Evolutionary conservation across 2,329 filamentous ascomycete species (phyloP), one percentile per base, ranked within the genome.

Genomic region (Epichloe scottii): DNA sequence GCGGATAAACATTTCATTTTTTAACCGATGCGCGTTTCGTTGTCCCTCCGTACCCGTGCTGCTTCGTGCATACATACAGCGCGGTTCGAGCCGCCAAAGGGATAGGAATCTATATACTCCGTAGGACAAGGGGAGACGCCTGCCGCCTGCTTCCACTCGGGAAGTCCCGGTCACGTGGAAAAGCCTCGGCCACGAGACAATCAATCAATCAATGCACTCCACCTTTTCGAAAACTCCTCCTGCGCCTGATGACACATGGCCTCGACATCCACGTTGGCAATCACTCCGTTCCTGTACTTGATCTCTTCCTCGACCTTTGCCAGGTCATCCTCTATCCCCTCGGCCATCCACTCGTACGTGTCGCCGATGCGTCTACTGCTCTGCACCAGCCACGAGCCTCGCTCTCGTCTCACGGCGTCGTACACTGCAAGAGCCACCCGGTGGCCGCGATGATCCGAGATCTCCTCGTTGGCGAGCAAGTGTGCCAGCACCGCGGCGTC

Each of bases 331-430:
- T 47, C 46, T 21, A 50, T 47, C 3, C 54, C 54, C 10, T 39
- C 38, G 3, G 54, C 54, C n/a, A 53, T 44, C 54, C 52, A 52
- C 37, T 55, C 52, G 35, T 55, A 54, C 14, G 44, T 44, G 21
- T 54, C 43, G 5, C 52, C 54, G 5, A 54, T 52, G 46, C 43
- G 43, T 37, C 52, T 46, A 38, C 54, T 53, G 47, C 51, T 49
- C 15, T 49, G 40, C 10, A 52, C 51, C 17, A 52, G 7, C 51
- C 51, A 52, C 30, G 51, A 39, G 3, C n/a, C 51, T 15, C 51
- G 51, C 37, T 40, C 47, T 12, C 45, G 38, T 14, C 47, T 33
- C 2, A 21, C 11, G 8, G 21, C 34, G 34, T 50, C 46, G 30
- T 46, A 52, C 12, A 34, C 47, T 1, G 19, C 40, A 2, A 52